Base-by-base conservation (phyloP, 805 yeast species). In the Hanseniaspora occidentalis region DNA sequence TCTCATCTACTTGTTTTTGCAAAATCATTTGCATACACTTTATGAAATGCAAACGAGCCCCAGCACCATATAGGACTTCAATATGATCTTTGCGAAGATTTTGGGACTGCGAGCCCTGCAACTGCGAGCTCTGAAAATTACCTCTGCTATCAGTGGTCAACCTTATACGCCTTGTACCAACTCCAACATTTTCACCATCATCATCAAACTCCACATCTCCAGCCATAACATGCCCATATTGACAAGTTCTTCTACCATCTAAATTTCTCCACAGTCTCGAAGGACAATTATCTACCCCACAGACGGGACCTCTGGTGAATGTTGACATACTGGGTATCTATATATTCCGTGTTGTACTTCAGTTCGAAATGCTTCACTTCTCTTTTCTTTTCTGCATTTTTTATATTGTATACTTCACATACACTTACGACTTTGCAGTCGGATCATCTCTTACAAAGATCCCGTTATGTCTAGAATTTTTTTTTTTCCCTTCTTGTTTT, bases 241-340 rank as follows among this genome's bases (percentile, higher is more conserved):
- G 89, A 56, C 98, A 89, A 9, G 88, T 79, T 42, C 77, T 70
- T 38, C 74, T 74, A 20, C 98, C 98, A 51, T 82, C 84, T 3
- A 75, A 62, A 23, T 73, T 58, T 38, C 79, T 69, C 75, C 84
- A 89, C 38, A 79, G 69, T 29, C 76, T 63, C 1, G 96, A 82
- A 3, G 82, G 75, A 60, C 98, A 89, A 64, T 89, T 89, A 47
- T 82, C 88, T 2, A 78, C 77, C 1, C 96, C 96, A 68, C 98
- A 89, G 4, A 79, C 61, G 4, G 83, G 79, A 2, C 98, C 97
- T 48, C 77, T 66, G 31, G 69, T 66, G 75, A 77, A 80, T 8
- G 61, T 51, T 1, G 61, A 56, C 61, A 57, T 57, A 6, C n/a
- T 8, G 6, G 31, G n/a, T 7, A 6, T n/a, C n/a, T n/a, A n/a